Conservation (phyloP, 2,329 filamentous ascomycete species). For the Fusarium heterosporum region DNA sequence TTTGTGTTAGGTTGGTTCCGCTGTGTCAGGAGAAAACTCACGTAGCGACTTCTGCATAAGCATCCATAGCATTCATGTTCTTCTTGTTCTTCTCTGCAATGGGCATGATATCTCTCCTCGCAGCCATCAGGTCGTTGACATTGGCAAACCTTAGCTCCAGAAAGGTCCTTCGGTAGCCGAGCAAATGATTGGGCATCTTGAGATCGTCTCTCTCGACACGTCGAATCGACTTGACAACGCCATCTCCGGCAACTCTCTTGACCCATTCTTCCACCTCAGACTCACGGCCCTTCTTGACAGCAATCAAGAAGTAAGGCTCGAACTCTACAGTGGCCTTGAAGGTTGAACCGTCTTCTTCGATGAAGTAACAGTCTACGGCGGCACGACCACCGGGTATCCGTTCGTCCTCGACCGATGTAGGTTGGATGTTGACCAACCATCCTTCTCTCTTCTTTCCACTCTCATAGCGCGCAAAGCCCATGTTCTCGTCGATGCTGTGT, state of each 20-base stretch:
- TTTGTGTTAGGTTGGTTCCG: constrained; percentile 29
- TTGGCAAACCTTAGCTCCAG: constrained; percentile 89
- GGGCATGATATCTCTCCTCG: constrained; percentile 84
- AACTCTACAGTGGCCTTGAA: constrained; percentile 98
- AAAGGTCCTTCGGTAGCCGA: constrained; percentile 90
- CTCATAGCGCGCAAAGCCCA: constrained; percentile 95
- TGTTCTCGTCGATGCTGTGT: constrained; percentile 90
- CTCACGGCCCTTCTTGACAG: constrained; percentile 88
- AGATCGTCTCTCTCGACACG: constrained; percentile 93
- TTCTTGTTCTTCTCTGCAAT: constrained; percentile 97
- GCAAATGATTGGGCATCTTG: constrained; percentile 92
- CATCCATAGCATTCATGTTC: constrained; percentile 96
- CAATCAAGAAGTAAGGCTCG: constrained; percentile 95
- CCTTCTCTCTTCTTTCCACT: constrained; percentile 83
- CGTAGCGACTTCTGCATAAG: constrained; percentile 95
- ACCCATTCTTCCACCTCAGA: constrained; percentile 97
- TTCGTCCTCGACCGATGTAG: constrained; percentile 87
- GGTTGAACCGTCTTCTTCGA: constrained; percentile 85
- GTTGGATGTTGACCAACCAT: constrained; percentile 96
- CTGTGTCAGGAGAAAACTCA: constrained; percentile 56
- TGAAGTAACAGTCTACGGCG: constrained; percentile 96
- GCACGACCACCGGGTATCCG: constrained; percentile 86
- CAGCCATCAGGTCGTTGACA: constrained; percentile 85
- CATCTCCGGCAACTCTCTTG: constrained; percentile 80
- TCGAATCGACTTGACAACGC: constrained; percentile 81